Evolutionary conservation across 2,329 filamentous ascomycete genomes (phyloP).

Genomic region (Penicillium sp.): DNA sequence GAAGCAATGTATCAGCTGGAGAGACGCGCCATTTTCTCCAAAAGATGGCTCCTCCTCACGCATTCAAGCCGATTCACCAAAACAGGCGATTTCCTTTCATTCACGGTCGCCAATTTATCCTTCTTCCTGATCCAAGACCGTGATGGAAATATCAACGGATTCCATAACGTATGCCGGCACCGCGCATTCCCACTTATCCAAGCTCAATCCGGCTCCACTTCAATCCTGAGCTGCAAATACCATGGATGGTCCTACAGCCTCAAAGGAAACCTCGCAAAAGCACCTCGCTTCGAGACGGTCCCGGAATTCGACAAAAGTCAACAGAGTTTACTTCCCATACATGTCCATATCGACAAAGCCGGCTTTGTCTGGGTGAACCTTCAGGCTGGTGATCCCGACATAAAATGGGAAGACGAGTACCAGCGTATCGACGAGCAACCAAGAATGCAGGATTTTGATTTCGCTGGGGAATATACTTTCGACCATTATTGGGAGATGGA

Average conservation of each 20-base stretch:
- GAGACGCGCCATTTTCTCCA: conserved; percentile 28
- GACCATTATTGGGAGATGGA: conserved; percentile 29
- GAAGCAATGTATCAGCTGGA: conserved; percentile 27
- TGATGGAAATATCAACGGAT: conserved; percentile 18
- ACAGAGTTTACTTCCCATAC: conserved; percentile 20
- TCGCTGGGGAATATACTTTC: conserved; percentile 20
- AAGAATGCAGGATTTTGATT: conserved; percentile 26
- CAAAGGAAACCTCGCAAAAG: conserved; percentile 26
- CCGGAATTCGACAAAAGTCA: conserved; percentile 19
- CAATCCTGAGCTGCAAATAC: conserved; percentile 25
- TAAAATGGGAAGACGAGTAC: conserved; percentile 23
- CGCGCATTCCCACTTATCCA: conserved; percentile 22
- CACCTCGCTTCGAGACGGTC: conserved; percentile 24
- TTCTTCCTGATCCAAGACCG: conserved; percentile 18
- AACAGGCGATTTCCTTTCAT: conserved; percentile 22
- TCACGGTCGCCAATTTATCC: conserved; percentile 15
- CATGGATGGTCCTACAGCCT: conserved; percentile 29
- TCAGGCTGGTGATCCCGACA: conserved; percentile 17
- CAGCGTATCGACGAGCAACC: conserved; percentile 19
- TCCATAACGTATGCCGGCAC: conserved; percentile 28
- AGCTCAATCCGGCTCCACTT: conserved; percentile 11
- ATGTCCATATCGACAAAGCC: conserved; percentile 21
- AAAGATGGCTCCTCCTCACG: conserved; percentile 25
- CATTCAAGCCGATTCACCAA: conserved; percentile 23
- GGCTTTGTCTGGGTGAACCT: conserved; percentile 29